Percentiles rank a stretch among this genome's conserved stretches.
phyloP scores from a whole-genome alignment of 73 alveolate species.

The Stentor roeselii region DNA sequence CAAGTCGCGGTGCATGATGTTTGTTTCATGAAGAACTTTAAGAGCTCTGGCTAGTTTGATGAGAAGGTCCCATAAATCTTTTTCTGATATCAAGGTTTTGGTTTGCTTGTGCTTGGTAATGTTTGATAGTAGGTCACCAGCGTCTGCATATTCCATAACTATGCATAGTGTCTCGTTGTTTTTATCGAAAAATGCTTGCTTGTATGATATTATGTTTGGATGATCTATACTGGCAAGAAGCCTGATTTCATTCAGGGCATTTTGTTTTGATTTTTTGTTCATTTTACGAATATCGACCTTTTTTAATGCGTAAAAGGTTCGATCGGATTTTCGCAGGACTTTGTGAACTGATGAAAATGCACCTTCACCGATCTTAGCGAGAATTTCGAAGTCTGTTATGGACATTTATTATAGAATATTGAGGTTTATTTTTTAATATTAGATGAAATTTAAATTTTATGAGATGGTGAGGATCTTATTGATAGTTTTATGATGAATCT shows the following conservation, averaged over 20 bases:
- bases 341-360: constrained; percentile 74
- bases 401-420: not conserved
- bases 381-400: constrained; percentile 18
- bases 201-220: constrained; percentile 64
- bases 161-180: constrained; percentile 34
- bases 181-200: constrained; percentile 84
- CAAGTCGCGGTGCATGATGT: constrained; percentile 92
- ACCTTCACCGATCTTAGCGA: constrained; percentile 69
- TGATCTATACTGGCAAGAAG: constrained; percentile 73
- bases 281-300: constrained; percentile 71
- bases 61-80: constrained; percentile 29
- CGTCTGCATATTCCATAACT: constrained; percentile 47
- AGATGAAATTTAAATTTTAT: not conserved
- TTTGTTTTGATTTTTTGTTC: constrained; percentile 71
- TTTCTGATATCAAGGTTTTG: constrained; percentile 29
- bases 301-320: constrained; percentile 71
- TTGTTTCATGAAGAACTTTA: constrained; percentile 68
- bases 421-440: not conserved
- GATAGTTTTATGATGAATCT: too few relatives aligned
- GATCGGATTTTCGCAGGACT: constrained; percentile 70
- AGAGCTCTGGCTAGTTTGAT: constrained; percentile 36
- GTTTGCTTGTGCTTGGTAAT: constrained; percentile 28
- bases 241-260: constrained; percentile 78
- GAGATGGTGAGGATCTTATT: too few relatives aligned
- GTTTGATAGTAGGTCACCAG: constrained; percentile 43